These are phyloP conservation scores for Alloteropsis semialata DNA, from an alignment of 176 grass and related monocot genomes.

Conservation along the genomic window DNA sequence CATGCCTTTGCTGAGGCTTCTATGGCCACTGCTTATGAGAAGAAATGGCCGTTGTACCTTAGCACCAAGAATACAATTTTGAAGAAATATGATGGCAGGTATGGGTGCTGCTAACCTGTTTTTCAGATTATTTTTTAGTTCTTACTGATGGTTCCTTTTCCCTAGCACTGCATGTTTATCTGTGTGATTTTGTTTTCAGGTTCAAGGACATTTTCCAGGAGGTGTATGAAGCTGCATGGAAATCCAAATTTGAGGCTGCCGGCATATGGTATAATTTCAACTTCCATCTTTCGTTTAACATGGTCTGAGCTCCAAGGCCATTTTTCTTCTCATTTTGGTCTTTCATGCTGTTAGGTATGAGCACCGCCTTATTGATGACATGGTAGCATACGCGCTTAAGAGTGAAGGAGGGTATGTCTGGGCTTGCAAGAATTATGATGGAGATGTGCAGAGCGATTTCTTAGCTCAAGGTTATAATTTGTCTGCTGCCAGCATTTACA, in stretches of 20 bases:
- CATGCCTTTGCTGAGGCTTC: slow-evolving; percentile 79
- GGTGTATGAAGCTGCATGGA: slow-evolving; percentile 82
- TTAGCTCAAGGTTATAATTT: slow-evolving; percentile 70
- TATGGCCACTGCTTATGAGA: slow-evolving; percentile 82
- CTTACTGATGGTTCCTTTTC: neutral
- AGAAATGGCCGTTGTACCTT: slow-evolving; percentile 97
- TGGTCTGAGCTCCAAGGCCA: neutral
- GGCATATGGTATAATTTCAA: slow-evolving; percentile 77
- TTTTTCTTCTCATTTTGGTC: neutral
- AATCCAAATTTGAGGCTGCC: slow-evolving; percentile 64
- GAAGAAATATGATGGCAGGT: slow-evolving; percentile 98
- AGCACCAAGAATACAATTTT: slow-evolving; percentile 98
- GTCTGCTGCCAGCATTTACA: neutral
- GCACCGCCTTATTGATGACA: slow-evolving; percentile 96
- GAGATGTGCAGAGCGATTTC: slow-evolving; percentile 93
- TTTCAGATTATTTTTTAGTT: neutral
- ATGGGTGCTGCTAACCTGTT: neutral
- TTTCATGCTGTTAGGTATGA: slow-evolving; percentile 61
- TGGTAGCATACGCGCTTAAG: slow-evolving; percentile 96
- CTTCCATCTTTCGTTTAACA: neutral
- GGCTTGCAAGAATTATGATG: slow-evolving; percentile 99
- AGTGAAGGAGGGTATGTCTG: slow-evolving; percentile 96
- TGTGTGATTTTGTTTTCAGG: slow-evolving; percentile 32
- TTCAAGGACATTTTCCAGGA: slow-evolving; percentile 98
- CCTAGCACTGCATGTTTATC: neutral